Conservation (phyloP, 139 green algal species). For the Pleodorina starrii region DNA sequence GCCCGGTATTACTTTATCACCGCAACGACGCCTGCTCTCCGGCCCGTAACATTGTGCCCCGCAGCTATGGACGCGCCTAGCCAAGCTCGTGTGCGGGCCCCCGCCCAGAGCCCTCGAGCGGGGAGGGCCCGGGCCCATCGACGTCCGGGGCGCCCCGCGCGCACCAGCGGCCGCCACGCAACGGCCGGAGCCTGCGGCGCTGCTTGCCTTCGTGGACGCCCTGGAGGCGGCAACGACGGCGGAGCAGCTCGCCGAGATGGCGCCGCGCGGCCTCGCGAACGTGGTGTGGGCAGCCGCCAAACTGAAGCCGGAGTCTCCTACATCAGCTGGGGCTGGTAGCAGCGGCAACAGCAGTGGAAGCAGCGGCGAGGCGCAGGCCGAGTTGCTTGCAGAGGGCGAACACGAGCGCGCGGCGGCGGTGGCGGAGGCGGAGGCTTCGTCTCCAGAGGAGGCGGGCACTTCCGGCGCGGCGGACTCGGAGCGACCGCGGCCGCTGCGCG, state of each 20-base stretch:
- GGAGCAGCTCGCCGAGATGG: constrained; percentile 3
- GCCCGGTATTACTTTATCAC: too few species aligned
- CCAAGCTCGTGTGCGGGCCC: constrained; percentile 2
- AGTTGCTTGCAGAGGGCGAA: background rate
- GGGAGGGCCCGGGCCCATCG: too few species aligned
- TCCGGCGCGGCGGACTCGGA: background rate
- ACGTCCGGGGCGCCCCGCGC: too few species aligned
- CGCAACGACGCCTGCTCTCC: too few species aligned
- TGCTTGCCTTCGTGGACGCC: background rate
- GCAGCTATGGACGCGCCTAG: constrained; percentile 31
- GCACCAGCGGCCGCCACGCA: background rate
- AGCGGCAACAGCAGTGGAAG: background rate
- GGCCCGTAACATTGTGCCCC: too few species aligned
- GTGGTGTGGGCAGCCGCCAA: constrained; percentile 33
- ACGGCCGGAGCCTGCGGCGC: background rate
- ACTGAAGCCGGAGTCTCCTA: constrained; percentile 15
- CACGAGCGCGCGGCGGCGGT: background rate
- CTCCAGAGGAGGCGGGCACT: background rate
- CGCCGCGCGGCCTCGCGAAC: constrained; percentile 27
- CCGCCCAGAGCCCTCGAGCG: too few species aligned
- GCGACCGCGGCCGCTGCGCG: background rate
- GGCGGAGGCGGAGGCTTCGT: background rate
- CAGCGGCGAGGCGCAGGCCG: background rate
- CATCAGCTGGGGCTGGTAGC: background rate
- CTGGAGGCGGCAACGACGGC: constrained; percentile 9